These are phyloP conservation scores for Alternaria alternata DNA, from an alignment of 2,329 filamentous ascomycete species.

Conservation along the genomic window DNA sequence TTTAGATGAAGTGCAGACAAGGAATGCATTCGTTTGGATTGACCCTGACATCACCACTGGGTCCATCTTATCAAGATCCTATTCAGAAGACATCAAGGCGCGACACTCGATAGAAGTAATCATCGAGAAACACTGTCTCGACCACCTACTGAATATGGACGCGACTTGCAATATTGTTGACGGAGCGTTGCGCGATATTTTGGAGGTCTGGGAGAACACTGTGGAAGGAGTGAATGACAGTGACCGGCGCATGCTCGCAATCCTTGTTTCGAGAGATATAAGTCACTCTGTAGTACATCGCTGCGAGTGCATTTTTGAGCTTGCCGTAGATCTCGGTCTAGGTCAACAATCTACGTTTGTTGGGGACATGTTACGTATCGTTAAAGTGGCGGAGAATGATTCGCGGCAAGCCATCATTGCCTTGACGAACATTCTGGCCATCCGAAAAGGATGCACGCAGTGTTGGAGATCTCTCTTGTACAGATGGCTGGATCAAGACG, in stretches of 20 bases:
- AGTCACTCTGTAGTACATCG: slow-evolving; percentile 16
- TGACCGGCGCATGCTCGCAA: slow-evolving; percentile 25
- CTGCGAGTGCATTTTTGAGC: slow-evolving; percentile 29
- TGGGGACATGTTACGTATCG: slow-evolving; percentile 16
- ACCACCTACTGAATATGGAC: slow-evolving; percentile 24
- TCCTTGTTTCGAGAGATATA: slow-evolving; percentile 21
- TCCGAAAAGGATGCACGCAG: slow-evolving; percentile 7
- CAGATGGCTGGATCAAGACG: slow-evolving; percentile 21
- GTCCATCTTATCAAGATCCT: not conserved
- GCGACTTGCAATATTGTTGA: slow-evolving; percentile 15
- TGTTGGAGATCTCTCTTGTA: slow-evolving; percentile 38
- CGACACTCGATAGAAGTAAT: slow-evolving; percentile 20
- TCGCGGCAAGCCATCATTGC: slow-evolving; percentile 22
- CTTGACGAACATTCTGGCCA: slow-evolving; percentile 27
- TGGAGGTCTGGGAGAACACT: slow-evolving; percentile 31
- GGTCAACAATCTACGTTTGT: slow-evolving; percentile 19
- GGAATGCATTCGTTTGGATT: not conserved
- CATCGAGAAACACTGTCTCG: slow-evolving; percentile 29
- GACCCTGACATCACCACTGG: not conserved
- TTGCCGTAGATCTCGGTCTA: slow-evolving; percentile 15
- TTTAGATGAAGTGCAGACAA: not conserved
- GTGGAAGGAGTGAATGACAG: slow-evolving; percentile 6
- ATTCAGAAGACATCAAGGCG: not conserved
- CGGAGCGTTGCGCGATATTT: slow-evolving; percentile 24
- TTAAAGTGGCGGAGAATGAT: slow-evolving; percentile 11